Base-by-base conservation (phyloP, 176 grass and related monocot species). In the Eragrostis nindensis region DNA sequence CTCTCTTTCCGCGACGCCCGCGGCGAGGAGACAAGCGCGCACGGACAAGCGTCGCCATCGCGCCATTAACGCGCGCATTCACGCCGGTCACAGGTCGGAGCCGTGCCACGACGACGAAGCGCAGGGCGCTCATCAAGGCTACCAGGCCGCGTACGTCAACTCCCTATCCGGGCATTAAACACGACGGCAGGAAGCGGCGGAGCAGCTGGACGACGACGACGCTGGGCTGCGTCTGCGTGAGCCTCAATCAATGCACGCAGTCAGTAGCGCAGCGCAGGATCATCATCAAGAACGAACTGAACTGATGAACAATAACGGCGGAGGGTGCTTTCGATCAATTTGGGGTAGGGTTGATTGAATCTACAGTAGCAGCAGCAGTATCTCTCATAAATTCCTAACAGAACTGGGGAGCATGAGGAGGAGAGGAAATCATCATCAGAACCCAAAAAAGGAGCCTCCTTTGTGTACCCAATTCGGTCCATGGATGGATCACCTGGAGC, bases 11-110 rank as follows among this genome's bases (percentile, higher is more conserved):
- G 18, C 67, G 18, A 7, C 10, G 11, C 29, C 5, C 44, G 13
- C 30, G 13, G 56, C 72, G 49, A 59, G 27, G 74, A 44, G 69
- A 86, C 84, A 80, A 80, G 8, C 75, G 49, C n/a, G 39, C 79
- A 77, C 79, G 73, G 79, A 55, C 86, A 72, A 17, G 19, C 72
- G 45, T 76, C 86, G 81, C 59, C 67, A 66, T 82, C 86, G 39
- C 61, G 32, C 39, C 80, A 83, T 84, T 74, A 61, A 79, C 36
- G 10, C 39, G 48, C 86, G 59, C 86, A 83, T 73, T 79, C 80
- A 79, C 57, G 71, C 52, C 30, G 67, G 39, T n/a, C 73, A 65
- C 75, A 21, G 26, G 26, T 25, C 8, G 30, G 50, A 26, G 41
- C 27, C 6, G 48, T 2, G 1, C 40, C 26, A 49, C 39, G 68